phyloP scores from a whole-genome alignment of 1,284 basidiomycete genomes.

The Veloporphyrellus conicus region DNA sequence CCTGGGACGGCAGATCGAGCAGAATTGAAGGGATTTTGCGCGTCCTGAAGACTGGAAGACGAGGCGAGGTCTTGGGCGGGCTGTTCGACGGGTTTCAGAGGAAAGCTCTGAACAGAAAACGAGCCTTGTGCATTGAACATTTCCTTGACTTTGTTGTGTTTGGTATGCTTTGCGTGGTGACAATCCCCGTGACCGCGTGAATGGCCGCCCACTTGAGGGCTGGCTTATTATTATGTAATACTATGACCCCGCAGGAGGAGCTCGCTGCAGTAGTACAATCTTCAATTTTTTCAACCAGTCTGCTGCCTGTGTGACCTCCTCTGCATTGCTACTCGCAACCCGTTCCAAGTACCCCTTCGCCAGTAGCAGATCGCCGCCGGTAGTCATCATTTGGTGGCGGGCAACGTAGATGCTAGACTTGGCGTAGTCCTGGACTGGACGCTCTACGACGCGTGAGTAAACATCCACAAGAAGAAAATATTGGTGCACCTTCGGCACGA shows the following conservation, averaged over 20 bases:
- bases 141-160: constrained; percentile 53
- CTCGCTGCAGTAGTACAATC: constrained; percentile 29
- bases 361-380: constrained; percentile 56
- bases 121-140: constrained; percentile 52
- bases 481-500: constrained; percentile 44
- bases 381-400: constrained; percentile 63
- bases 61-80: neutral
- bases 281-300: constrained; percentile 61
- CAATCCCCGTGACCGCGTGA: constrained; percentile 43
- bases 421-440: constrained; percentile 68
- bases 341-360: constrained; percentile 67
- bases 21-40: constrained; percentile 18
- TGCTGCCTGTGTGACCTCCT: constrained; percentile 63
- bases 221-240: constrained; percentile 18
- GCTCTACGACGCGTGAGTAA: constrained; percentile 43
- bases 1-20: constrained; percentile 28
- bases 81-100: constrained; percentile 19
- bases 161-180: constrained; percentile 43
- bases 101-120: constrained; percentile 35
- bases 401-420: constrained; percentile 80
- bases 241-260: neutral
- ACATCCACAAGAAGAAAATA: constrained; percentile 7
- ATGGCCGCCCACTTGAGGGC: constrained; percentile 37
- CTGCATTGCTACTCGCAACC: constrained; percentile 71
- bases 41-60: constrained; percentile 5